Conservation (phyloP, 768 basidiomycete genomes). For the Termitomyces heimii region DNA sequence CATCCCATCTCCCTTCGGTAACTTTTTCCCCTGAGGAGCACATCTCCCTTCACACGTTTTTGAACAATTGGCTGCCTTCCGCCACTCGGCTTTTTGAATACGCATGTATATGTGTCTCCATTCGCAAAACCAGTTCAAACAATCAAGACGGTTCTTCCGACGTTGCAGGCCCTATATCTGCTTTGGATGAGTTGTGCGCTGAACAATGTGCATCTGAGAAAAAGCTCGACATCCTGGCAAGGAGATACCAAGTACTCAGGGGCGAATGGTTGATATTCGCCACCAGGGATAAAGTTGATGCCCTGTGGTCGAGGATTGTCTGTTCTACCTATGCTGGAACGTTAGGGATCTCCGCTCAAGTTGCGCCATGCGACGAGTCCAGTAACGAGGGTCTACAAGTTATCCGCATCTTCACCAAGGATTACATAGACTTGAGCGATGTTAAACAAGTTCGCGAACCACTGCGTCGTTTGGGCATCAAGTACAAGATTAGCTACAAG, state of each 20-base stretch:
- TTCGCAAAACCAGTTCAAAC: neutral
- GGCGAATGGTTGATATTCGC: constrained; percentile 15
- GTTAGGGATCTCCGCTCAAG: constrained; percentile 10
- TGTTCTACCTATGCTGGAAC: constrained; percentile 11
- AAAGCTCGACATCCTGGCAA: constrained; percentile 10
- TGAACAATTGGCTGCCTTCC: constrained; percentile 5
- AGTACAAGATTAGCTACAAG: constrained; percentile 13
- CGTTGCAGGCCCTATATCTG: neutral
- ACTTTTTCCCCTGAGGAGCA: constrained; percentile 3
- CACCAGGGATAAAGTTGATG: constrained; percentile 3
- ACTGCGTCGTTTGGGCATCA: constrained; percentile 12
- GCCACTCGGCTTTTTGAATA: neutral
- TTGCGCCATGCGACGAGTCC: constrained; percentile 9
- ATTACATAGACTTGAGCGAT: constrained; percentile 11
- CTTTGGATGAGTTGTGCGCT: constrained; percentile 4
- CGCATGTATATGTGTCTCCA: constrained; percentile 3
- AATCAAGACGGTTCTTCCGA: neutral
- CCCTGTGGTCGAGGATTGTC: constrained; percentile 11
- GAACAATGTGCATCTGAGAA: neutral
- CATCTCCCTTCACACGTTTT: neutral
- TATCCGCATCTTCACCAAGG: constrained; percentile 13
- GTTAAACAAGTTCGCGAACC: constrained; percentile 10
- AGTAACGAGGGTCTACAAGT: neutral
- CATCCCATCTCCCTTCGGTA: constrained; percentile 3
- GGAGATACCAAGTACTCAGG: neutral